Conservation (phyloP, 129 eudicot genomes). For the Cynara cardunculus region DNA sequence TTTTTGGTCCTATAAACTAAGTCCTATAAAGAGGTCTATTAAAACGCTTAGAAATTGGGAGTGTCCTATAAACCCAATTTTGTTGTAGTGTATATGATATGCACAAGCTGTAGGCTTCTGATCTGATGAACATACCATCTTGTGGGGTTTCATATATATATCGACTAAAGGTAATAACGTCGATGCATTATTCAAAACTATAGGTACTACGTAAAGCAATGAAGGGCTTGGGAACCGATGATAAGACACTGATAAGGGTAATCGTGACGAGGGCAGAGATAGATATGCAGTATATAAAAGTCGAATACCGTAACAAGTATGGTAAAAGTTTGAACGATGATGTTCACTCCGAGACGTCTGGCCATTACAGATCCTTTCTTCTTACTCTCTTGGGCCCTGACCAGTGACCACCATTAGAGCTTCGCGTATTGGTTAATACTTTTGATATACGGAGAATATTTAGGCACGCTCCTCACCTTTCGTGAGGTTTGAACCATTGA, state of each 20-base stretch:
- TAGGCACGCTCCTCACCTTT: too few species aligned
- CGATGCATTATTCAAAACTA: background rate
- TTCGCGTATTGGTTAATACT: background rate
- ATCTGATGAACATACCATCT: background rate
- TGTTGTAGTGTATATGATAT: too few species aligned
- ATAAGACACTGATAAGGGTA: slow-evolving; percentile 57
- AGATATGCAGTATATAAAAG: slow-evolving; percentile 82
- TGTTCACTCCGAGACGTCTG: slow-evolving; percentile 80
- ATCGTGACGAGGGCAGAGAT: slow-evolving; percentile 84
- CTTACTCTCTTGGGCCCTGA: slow-evolving; percentile 72
- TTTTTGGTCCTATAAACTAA: too few species aligned
- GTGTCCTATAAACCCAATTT: too few species aligned
- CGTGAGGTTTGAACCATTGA: too few species aligned
- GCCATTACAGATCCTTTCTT: slow-evolving; percentile 65
- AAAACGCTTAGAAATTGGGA: too few species aligned
- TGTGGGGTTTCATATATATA: background rate
- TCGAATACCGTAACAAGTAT: slow-evolving; percentile 70
- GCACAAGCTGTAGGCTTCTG: background rate
- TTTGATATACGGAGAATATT: too few species aligned
- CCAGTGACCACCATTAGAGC: background rate
- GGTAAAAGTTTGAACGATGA: slow-evolving; percentile 61
- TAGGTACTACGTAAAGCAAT: slow-evolving; percentile 74
- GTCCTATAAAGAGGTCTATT: too few species aligned
- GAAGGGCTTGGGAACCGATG: slow-evolving; percentile 88
- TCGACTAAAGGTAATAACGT: background rate